phyloP scores from a whole-genome alignment of 31 red algal genomes.

The Odonthalia washingtoniensis region DNA sequence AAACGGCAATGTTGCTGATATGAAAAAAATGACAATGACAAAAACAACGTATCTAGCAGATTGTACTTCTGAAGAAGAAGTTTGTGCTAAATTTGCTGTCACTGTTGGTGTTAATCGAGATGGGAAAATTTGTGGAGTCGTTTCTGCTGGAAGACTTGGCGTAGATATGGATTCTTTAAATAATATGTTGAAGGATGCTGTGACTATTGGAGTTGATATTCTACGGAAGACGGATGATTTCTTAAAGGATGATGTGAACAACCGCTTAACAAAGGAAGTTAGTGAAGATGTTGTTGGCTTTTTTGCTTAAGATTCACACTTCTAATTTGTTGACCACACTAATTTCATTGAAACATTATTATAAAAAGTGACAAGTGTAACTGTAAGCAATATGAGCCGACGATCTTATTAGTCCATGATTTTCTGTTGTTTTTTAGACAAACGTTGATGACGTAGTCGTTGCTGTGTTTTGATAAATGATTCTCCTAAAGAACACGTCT shows the following conservation, averaged over 20 bases:
- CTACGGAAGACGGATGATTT: constrained; percentile 52
- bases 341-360: no score
- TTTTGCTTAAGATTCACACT: constrained; percentile 33
- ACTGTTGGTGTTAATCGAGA: constrained; percentile 48
- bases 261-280: constrained; percentile 35
- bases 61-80: constrained; percentile 61
- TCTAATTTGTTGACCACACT: no score
- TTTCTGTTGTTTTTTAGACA: no score
- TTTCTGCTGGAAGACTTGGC: constrained; percentile 54
- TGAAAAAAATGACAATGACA: no score
- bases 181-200: constrained; percentile 66
- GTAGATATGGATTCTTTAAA: constrained; percentile 63
- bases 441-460: no score
- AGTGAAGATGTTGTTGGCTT: constrained; percentile 42
- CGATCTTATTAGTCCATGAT: no score
- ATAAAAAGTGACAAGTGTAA: no score
- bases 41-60: constrained; percentile 51
- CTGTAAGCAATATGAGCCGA: no score
- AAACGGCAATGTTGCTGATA: no score
- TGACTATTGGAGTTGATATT: constrained; percentile 46
- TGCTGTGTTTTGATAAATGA: no score
- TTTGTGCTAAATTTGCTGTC: constrained; percentile 50
- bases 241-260: constrained; percentile 44
- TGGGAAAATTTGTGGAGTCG: constrained; percentile 57
- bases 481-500: no score